These are phyloP conservation scores for Mycena filopes DNA, from an alignment of 768 basidiomycete species.

Conservation along the genomic window DNA sequence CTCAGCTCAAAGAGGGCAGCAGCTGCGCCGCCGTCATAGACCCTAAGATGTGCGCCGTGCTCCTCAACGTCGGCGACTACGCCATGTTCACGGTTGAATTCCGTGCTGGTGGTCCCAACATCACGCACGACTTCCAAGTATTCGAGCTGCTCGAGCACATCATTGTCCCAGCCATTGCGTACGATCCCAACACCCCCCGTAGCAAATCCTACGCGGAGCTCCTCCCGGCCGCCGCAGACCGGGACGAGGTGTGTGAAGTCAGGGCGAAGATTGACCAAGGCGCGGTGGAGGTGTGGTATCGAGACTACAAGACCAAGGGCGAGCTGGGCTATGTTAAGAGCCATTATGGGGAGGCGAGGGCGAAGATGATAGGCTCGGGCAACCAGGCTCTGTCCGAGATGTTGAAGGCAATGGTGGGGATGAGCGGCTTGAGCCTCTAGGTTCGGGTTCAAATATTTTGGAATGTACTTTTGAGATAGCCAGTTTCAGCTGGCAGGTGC, in stretches of 20 bases:
- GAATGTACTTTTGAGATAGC: too few relatives aligned
- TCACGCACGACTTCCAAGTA: conserved; percentile 28
- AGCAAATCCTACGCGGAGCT: conserved; percentile 8
- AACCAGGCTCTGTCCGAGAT: conserved; percentile 17
- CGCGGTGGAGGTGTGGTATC: conserved; percentile 21
- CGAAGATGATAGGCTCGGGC: conserved; percentile 21
- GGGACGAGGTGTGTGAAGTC: conserved; percentile 17
- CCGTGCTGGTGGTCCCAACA: conserved; percentile 24
- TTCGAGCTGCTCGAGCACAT: conserved; percentile 22
- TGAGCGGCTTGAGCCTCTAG: background rate
- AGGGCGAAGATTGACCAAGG: conserved; percentile 5
- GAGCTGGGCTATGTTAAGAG: conserved; percentile 20
- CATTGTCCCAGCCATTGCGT: conserved; percentile 17
- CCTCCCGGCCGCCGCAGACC: conserved; percentile 17
- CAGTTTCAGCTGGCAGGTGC: too few relatives aligned
- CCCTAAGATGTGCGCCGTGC: conserved; percentile 17
- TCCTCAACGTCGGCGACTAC: conserved; percentile 28
- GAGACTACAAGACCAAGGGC: conserved; percentile 24
- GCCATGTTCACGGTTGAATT: conserved; percentile 25
- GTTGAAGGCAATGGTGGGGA: conserved; percentile 30
- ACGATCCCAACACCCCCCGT: conserved; percentile 8
- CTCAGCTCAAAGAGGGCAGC: background rate
- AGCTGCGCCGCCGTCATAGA: conserved; percentile 17
- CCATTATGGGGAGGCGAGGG: conserved; percentile 30
- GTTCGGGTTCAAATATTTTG: too few relatives aligned